Base-by-base conservation (phyloP, 78 protist genomes). In the Planoprotostelium fungivorum region DNA sequence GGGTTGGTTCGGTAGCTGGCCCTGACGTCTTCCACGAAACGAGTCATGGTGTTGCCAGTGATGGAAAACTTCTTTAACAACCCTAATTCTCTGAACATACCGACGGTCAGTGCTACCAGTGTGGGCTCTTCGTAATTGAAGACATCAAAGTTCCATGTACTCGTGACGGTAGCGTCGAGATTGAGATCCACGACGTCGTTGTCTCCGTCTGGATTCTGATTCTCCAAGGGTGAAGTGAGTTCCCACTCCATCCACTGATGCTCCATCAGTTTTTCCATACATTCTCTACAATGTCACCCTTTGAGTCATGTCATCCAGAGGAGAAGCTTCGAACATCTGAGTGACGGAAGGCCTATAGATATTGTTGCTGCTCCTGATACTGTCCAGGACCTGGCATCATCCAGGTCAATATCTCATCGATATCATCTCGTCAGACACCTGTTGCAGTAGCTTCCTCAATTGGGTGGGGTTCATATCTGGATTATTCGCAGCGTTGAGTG, bases 1-100 rank as follows among this genome's bases (percentile, higher is more conserved):
- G 97, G 97, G 35, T 86, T 51, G 16, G 5, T 5, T 16, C 73
- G 73, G 73, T 51, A 51, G 73, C 16, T 51, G 5, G 73, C 73
- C 16, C 73, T 51, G 31, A 51, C 73, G 73, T 51, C 73, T 16
- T 51, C 73, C 73, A 51, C 73, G 16, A 51, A 51, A 25, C 73
- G 5, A 16, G 73, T 51, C 73, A 51, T 51, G 73, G 73, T 51
- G 73, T 16, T 16, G 5, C 73, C 73, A 5, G 73, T 51, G 31
- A 51, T 16, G 73, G 73, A 51, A 51, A 51, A 51, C 73, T 51
- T 51, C 73, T 51, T 51, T 16, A 51, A 16, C 16, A 51, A 51
- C 16, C 73, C 73, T 25, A 51, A 16, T 16, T 51, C 73, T 5
- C 73, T 5, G 73, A 51, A 51, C 73, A 51, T 51, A 16, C 73